phyloP scores from a whole-genome alignment of 2,329 filamentous ascomycete genomes.

The Didymella lethalis region DNA sequence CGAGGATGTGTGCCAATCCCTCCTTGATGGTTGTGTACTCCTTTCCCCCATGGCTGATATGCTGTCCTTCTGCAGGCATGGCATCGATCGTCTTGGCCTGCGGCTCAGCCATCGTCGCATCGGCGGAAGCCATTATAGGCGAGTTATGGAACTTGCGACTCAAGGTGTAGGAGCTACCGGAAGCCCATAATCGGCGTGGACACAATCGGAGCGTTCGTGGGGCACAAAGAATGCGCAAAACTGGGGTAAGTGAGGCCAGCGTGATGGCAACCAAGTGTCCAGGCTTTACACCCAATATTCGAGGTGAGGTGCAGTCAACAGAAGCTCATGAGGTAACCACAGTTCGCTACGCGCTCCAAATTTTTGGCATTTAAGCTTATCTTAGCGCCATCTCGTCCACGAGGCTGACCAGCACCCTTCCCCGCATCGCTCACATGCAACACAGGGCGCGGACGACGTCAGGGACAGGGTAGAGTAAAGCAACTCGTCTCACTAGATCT shows the following conservation, averaged over 20 bases:
- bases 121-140: conserved; percentile 28
- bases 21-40: conserved; percentile 70
- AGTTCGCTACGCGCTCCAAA: conserved; percentile 30
- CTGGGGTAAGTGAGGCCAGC: conserved; percentile 30
- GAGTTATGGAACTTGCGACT: conserved; percentile 30
- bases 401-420: conserved; percentile 6
- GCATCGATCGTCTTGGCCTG: conserved; percentile 37
- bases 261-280: conserved; percentile 9
- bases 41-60: conserved; percentile 57
- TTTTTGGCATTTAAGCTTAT: conserved; percentile 44
- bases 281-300: neutral
- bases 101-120: conserved; percentile 25
- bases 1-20: conserved; percentile 72
- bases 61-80: conserved; percentile 41
- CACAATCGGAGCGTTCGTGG: conserved; percentile 25
- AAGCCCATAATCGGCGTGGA: conserved; percentile 34
- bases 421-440: conserved; percentile 11
- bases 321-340: conserved; percentile 5
- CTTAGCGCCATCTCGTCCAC: conserved; percentile 32
- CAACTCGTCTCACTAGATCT: neutral
- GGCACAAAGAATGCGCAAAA: conserved; percentile 33
- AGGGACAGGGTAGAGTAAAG: conserved; percentile 2
- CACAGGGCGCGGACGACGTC: neutral
- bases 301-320: neutral
- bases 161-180: conserved; percentile 33